These are phyloP conservation scores for Pyrus betulifolia DNA, from an alignment of 306 rosid genomes.

Conservation along the genomic window DNA sequence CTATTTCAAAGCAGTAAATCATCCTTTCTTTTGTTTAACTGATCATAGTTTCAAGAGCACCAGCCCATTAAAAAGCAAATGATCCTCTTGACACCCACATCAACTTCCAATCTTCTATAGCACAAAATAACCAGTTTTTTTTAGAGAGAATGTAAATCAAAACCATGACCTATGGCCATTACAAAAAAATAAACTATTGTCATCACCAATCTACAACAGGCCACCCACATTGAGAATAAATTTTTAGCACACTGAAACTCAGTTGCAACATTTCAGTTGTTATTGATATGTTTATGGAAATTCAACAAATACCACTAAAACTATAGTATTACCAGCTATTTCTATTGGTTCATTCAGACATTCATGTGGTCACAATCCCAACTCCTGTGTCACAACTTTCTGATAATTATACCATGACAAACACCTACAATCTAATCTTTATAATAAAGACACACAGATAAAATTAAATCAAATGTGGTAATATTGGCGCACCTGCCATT, in stretches of 20 bases:
- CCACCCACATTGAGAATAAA: background rate
- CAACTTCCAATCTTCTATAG: background rate
- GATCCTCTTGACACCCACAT: background rate
- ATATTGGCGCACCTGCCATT: conserved; percentile 71
- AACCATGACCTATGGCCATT: background rate
- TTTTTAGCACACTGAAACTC: background rate
- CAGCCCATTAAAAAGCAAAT: background rate
- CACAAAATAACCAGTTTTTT: background rate
- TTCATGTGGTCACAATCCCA: background rate
- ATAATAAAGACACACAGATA: background rate
- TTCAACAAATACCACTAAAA: background rate
- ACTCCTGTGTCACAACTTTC: background rate
- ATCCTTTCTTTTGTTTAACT: background rate
- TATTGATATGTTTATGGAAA: background rate
- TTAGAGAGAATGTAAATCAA: background rate
- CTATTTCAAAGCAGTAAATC: background rate
- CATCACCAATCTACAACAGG: background rate
- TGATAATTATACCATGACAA: background rate
- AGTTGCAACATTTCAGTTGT: background rate
- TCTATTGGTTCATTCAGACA: background rate
- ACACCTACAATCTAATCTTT: background rate
- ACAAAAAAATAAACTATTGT: background rate
- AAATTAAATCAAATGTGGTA: background rate
- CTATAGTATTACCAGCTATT: background rate
- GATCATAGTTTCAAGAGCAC: background rate